Conservation (phyloP, 805 yeast genomes). For the Yarrowia sp. region DNA sequence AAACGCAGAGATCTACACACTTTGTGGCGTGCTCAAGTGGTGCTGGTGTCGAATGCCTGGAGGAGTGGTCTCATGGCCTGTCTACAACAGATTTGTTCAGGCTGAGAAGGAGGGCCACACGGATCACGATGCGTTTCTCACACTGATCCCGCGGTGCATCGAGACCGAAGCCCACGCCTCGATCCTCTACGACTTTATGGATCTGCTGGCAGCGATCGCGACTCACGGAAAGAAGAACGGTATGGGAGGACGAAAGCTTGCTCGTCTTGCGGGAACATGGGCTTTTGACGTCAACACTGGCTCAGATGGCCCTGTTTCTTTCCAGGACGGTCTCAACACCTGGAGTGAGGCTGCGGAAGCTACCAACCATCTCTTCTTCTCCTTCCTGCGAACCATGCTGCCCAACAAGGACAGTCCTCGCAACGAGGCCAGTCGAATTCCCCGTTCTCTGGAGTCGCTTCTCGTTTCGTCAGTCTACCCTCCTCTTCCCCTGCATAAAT, state of each 20-base stretch:
- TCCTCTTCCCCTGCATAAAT: slow-evolving; percentile 41
- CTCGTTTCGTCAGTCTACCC: slow-evolving; percentile 66
- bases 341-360: slow-evolving; percentile 87
- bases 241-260: slow-evolving; percentile 73
- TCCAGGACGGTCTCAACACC: slow-evolving; percentile 66
- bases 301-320: slow-evolving; percentile 43
- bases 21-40: slow-evolving; percentile 73
- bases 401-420: slow-evolving; percentile 54
- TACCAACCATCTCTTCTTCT: slow-evolving; percentile 70
- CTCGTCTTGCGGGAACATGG: slow-evolving; percentile 85
- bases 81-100: slow-evolving; percentile 51
- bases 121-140: slow-evolving; percentile 68
- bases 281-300: slow-evolving; percentile 56
- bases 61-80: slow-evolving; percentile 83
- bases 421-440: slow-evolving; percentile 52
- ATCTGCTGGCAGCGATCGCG: slow-evolving; percentile 70
- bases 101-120: slow-evolving; percentile 60
- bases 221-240: slow-evolving; percentile 76
- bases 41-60: slow-evolving; percentile 80
- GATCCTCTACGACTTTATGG: slow-evolving; percentile 83
- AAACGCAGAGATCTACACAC: slow-evolving; percentile 57
- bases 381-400: slow-evolving; percentile 76
- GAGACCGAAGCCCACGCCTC: slow-evolving; percentile 85
- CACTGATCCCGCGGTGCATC: slow-evolving; percentile 80
- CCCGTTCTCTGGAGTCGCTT: slow-evolving; percentile 51